These are phyloP conservation scores for Tetradesmus lagerheimii DNA, from an alignment of 139 green algal species.

Conservation along the genomic window DNA sequence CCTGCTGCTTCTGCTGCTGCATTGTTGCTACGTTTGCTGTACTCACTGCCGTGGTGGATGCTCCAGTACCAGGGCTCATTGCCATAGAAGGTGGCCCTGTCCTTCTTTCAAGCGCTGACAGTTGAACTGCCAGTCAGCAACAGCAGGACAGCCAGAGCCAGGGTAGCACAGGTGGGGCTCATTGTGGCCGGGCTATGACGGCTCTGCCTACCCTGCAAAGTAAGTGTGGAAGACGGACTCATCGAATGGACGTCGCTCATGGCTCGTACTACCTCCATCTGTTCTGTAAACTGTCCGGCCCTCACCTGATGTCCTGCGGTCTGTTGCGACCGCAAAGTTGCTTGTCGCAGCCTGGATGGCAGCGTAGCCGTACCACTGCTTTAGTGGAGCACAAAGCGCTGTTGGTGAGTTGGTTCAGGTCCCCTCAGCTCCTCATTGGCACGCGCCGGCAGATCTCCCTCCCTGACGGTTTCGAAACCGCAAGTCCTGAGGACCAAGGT, in stretches of 20 bases:
- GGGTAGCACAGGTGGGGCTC: not conserved
- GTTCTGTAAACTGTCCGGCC: not conserved
- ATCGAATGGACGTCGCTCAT: not conserved
- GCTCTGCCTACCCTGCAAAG: not conserved
- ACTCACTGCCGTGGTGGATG: constrained; percentile 55
- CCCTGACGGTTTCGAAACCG: not conserved
- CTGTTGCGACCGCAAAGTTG: not conserved
- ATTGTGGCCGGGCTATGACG: not conserved
- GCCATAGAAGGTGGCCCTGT: constrained; percentile 50
- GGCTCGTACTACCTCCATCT: not conserved
- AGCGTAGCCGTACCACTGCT: not conserved
- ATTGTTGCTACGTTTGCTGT: too few relatives aligned
- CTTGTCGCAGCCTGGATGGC: not conserved
- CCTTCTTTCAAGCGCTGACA: constrained; percentile 2
- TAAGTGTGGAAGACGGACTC: not conserved
- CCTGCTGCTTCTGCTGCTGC: too few relatives aligned
- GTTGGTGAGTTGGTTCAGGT: not conserved
- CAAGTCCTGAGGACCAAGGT: not conserved
- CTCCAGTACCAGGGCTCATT: constrained; percentile 49
- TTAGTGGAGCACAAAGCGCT: too few relatives aligned
- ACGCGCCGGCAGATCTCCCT: not conserved
- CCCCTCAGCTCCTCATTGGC: not conserved
- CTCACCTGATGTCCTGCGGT: not conserved
- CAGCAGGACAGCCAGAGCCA: not conserved
- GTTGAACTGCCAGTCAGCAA: not conserved